A percentile compares a stretch with the other conserved stretches of the same genome.
These are phyloP conservation scores for Fusarium sp. DNA, from an alignment of 2,329 filamentous ascomycete genomes.

Conservation along the genomic window DNA sequence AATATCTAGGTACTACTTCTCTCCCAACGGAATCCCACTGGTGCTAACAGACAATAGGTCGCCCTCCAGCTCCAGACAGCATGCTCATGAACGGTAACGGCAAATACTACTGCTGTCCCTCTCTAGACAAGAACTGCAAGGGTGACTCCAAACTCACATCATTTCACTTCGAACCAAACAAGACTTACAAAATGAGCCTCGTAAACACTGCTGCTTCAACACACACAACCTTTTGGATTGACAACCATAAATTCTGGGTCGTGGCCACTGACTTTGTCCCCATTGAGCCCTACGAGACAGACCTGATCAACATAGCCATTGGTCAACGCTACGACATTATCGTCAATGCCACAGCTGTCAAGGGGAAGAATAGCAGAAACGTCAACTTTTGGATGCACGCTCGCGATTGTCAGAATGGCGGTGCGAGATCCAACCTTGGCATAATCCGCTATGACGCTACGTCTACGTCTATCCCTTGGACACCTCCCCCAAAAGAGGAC, in stretches of 20 bases:
- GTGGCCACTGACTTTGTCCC: constrained; percentile 3
- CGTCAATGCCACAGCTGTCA: neutral
- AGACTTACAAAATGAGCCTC: neutral
- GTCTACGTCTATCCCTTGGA: neutral
- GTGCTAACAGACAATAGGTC: neutral
- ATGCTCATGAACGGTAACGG: constrained; percentile 3
- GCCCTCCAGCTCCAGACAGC: neutral
- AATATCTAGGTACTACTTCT: neutral
- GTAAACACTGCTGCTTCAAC: neutral
- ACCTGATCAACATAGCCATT: neutral
- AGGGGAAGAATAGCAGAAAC: neutral
- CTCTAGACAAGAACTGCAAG: neutral
- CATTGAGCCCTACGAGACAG: neutral
- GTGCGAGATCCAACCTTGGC: neutral
- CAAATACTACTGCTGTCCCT: neutral
- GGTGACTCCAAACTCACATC: neutral
- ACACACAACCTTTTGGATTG: neutral
- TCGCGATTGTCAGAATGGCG: neutral
- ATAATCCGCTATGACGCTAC: neutral
- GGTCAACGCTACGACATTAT: neutral
- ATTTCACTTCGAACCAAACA: neutral
- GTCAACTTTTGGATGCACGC: constrained; percentile 5
- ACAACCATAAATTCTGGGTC: neutral
- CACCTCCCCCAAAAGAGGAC: neutral
- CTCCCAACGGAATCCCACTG: fast-evolving